These are phyloP conservation scores for Pseudogymnoascus sp. DNA, from an alignment of 2,329 filamentous ascomycete genomes.

Conservation along the genomic window DNA sequence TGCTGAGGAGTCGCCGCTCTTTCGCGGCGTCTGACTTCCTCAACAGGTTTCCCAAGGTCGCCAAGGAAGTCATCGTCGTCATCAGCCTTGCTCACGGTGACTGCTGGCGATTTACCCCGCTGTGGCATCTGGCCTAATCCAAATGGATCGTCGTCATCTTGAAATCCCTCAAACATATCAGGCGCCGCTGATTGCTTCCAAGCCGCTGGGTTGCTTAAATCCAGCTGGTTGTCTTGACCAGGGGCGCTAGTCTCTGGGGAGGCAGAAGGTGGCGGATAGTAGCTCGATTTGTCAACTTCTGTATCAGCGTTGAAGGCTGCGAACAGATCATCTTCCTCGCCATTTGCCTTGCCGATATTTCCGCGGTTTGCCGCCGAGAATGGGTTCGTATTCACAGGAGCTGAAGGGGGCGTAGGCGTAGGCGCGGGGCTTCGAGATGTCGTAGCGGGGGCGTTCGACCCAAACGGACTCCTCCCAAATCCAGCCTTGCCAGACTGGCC, in stretches of 20 bases:
- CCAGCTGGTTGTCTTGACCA: slow-evolving; percentile 35
- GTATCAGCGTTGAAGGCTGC: slow-evolving; percentile 59
- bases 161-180: slow-evolving; percentile 28
- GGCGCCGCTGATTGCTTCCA: slow-evolving; percentile 36
- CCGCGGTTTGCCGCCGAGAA: slow-evolving; percentile 26
- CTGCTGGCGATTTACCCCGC: slow-evolving; percentile 23
- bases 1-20: slow-evolving; percentile 36
- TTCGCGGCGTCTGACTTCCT: slow-evolving; percentile 47
- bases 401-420: slow-evolving; percentile 20
- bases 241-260: slow-evolving; percentile 25
- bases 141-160: slow-evolving; percentile 76
- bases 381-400: slow-evolving; percentile 20
- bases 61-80: slow-evolving; percentile 60
- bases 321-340: slow-evolving; percentile 55
- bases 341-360: slow-evolving; percentile 10
- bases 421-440: slow-evolving; percentile 41
- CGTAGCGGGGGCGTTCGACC: slow-evolving; percentile 32
- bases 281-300: slow-evolving; percentile 56
- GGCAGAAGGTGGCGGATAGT: slow-evolving; percentile 49
- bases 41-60: slow-evolving; percentile 55
- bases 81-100: slow-evolving; percentile 21
- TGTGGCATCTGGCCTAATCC: slow-evolving; percentile 59
- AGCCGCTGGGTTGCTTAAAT: slow-evolving; percentile 45
- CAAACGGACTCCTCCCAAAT: slow-evolving; percentile 19
- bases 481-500: slow-evolving; percentile 45